A percentile compares a stretch with the other conserved stretches of the same genome.
Evolutionary conservation across 495 filamentous ascomycete genomes (phyloP).

Genomic region (Aspergillus saccharolyticus): DNA sequence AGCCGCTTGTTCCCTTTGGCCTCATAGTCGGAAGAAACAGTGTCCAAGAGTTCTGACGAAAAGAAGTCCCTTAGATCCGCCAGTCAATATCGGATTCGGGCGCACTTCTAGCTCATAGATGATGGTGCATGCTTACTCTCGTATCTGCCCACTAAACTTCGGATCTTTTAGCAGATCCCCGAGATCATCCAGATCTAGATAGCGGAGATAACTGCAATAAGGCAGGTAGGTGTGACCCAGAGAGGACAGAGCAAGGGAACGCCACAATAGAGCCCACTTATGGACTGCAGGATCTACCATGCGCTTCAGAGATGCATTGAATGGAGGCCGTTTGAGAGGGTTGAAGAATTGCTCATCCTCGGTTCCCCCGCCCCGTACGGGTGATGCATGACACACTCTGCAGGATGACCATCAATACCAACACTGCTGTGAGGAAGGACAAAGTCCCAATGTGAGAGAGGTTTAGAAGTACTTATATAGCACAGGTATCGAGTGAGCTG

Average conservation of each 20-base stretch:
- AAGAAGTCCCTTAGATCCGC: slow-evolving; percentile 43
- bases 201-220: slow-evolving; percentile 63
- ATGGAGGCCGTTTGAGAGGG: slow-evolving; percentile 15
- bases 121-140: slow-evolving; percentile 24
- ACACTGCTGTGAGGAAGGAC: not conserved
- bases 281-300: slow-evolving; percentile 22
- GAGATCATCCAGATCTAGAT: slow-evolving; percentile 58
- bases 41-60: slow-evolving; percentile 36
- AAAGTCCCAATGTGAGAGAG: not conserved
- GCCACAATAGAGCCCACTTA: slow-evolving; percentile 62
- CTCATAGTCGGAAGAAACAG: slow-evolving; percentile 20
- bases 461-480: slow-evolving; percentile 54
- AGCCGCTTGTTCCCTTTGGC: slow-evolving; percentile 22
- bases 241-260: slow-evolving; percentile 63
- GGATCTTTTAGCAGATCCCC: slow-evolving; percentile 52
- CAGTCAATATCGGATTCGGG: not conserved
- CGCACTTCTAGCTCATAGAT: not conserved
- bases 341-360: slow-evolving; percentile 32
- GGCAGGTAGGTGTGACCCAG: slow-evolving; percentile 58
- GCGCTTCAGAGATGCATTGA: slow-evolving; percentile 1
- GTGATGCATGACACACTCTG: slow-evolving; percentile 37
- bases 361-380: slow-evolving; percentile 32
- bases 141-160: slow-evolving; percentile 31
- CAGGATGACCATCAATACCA: not conserved
- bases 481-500: slow-evolving; percentile 51